A percentile compares a stretch with the other conserved stretches of the same genome.
Evolutionary conservation across 805 yeast species (phyloP).

Genomic region (Candida ovalis): DNA sequence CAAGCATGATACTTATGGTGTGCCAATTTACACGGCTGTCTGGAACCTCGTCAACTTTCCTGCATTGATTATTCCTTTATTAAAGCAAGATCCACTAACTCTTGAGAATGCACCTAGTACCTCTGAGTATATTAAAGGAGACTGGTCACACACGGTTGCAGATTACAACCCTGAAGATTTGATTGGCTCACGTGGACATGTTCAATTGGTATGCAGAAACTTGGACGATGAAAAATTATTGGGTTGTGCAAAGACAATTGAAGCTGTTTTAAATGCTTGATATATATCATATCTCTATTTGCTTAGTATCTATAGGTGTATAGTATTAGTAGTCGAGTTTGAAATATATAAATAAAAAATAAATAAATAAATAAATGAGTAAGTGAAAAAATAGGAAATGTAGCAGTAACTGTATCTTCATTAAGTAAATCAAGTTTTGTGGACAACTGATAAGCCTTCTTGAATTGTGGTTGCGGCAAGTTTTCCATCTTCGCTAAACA

Average conservation of each 20-base stretch:
- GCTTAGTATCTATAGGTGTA: not conserved
- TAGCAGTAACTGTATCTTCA: no score
- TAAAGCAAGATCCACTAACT: slow-evolving; percentile 26
- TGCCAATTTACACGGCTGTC: slow-evolving; percentile 13
- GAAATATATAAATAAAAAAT: not conserved
- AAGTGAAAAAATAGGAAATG: not conserved
- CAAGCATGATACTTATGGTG: slow-evolving; percentile 17
- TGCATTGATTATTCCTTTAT: slow-evolving; percentile 45
- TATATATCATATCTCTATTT: not conserved
- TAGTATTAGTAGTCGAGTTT: not conserved
- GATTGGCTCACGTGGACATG: slow-evolving; percentile 57
- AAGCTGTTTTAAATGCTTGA: not conserved
- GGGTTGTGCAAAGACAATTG: slow-evolving; percentile 2
- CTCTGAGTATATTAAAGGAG: slow-evolving; percentile 27
- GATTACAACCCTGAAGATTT: slow-evolving; percentile 47
- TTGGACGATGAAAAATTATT: slow-evolving; percentile 52
- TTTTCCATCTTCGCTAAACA: slow-evolving; percentile 45
- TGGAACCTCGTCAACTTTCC: slow-evolving; percentile 28
- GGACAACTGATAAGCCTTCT: slow-evolving; percentile 52
- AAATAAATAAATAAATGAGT: not conserved
- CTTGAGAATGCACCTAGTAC: slow-evolving; percentile 12
- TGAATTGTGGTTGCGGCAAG: slow-evolving; percentile 61
- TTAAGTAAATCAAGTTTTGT: slow-evolving; percentile 8
- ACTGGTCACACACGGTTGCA: slow-evolving; percentile 40
- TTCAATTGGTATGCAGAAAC: slow-evolving; percentile 55